These are phyloP conservation scores for Fragilaria radians DNA, from an alignment of 108 stramenopile species.

Conservation along the genomic window DNA sequence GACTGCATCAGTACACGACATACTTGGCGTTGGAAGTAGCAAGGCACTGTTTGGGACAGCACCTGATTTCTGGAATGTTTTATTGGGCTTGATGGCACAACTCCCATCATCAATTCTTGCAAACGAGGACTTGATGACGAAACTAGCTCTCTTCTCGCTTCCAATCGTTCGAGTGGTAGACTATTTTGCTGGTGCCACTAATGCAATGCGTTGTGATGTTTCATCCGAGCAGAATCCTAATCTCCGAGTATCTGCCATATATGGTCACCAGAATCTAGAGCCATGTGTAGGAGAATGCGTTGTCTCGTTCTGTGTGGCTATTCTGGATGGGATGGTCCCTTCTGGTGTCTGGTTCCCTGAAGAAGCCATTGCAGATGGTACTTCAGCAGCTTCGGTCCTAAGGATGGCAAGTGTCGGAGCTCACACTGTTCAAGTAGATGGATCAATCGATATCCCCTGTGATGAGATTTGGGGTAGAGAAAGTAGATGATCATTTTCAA, in stretches of 20 bases:
- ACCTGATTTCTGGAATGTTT: slow-evolving; percentile 72
- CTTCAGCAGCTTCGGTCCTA: slow-evolving; percentile 30
- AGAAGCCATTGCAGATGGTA: slow-evolving; percentile 31
- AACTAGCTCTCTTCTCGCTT: slow-evolving; percentile 62
- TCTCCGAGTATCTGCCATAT: slow-evolving; percentile 17
- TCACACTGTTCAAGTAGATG: slow-evolving; percentile 27
- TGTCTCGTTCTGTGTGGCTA: slow-evolving; percentile 62
- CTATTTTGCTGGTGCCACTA: slow-evolving; percentile 79
- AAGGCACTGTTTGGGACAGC: slow-evolving; percentile 71
- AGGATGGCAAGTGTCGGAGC: slow-evolving; percentile 32
- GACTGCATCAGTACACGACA: slow-evolving; percentile 51
- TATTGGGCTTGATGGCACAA: slow-evolving; percentile 67
- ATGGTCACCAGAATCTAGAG: slow-evolving; percentile 77
- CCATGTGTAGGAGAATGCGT: slow-evolving; percentile 76
- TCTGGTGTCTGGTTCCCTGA: slow-evolving; percentile 72
- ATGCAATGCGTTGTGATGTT: slow-evolving; percentile 63
- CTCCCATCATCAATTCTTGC: slow-evolving; percentile 49
- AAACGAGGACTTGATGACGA: slow-evolving; percentile 62
- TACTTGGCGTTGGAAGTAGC: slow-evolving; percentile 27
- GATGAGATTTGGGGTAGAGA: slow-evolving; percentile 18
- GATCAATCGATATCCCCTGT: slow-evolving; percentile 5
- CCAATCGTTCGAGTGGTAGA: slow-evolving; percentile 85
- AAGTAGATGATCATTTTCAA: too few species aligned
- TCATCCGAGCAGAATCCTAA: slow-evolving; percentile 10
- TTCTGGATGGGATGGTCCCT: slow-evolving; percentile 29